phyloP scores from a whole-genome alignment of 2,329 filamentous ascomycete species.

The Ophiocordyceps camponoti-saundersi region DNA sequence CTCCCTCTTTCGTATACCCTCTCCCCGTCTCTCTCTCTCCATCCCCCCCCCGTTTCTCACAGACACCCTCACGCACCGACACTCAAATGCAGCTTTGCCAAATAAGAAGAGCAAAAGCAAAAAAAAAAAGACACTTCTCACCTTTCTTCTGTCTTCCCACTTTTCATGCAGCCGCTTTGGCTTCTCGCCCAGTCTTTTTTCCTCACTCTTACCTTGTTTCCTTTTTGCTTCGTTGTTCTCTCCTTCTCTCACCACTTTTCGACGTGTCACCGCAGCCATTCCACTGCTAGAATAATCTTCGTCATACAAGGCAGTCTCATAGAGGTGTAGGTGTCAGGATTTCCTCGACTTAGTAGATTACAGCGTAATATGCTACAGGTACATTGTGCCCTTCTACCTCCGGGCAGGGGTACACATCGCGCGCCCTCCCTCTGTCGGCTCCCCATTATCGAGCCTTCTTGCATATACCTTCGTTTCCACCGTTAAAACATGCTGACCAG shows the following conservation, averaged over 20 bases:
- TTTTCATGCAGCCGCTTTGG: background rate
- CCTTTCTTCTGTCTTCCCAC: background rate
- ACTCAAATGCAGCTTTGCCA: no score
- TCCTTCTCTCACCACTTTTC: background rate
- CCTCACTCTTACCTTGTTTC: no score
- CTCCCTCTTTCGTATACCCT: no score
- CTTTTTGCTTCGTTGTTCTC: no score
- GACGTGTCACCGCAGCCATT: background rate
- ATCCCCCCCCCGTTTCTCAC: no score
- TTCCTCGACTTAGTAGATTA: constrained; percentile 1
- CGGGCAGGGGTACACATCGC: background rate
- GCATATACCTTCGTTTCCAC: background rate
- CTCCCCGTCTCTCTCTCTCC: no score
- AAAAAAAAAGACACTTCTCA: background rate
- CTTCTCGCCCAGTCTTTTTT: background rate
- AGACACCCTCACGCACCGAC: no score
- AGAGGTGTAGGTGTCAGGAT: background rate
- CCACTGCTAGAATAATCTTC: background rate
- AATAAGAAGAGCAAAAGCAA: no score
- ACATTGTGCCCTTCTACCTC: background rate
- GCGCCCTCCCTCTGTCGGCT: background rate
- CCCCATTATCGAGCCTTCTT: constrained; percentile 1
- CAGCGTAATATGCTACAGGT: background rate
- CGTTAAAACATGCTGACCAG: background rate
- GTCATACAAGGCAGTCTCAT: no score